Conservation (phyloP, 139 green algal species). For the Picochlorum sp. region DNA sequence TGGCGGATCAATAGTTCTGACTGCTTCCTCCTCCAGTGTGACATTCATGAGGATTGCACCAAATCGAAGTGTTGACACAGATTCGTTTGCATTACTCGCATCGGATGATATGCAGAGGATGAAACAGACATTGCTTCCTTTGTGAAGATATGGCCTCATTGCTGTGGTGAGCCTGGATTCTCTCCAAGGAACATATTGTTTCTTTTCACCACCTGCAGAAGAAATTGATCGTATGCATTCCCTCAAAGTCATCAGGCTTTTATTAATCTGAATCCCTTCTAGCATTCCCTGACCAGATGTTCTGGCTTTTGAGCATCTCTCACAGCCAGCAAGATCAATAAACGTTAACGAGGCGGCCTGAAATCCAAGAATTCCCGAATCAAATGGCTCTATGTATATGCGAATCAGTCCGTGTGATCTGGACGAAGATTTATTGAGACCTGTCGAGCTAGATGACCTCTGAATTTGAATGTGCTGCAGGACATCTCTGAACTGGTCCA, state of each 20-base stretch:
- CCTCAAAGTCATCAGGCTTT: constrained; percentile 55
- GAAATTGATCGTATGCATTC: constrained; percentile 58
- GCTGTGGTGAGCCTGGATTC: constrained; percentile 56
- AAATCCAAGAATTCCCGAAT: constrained; percentile 29
- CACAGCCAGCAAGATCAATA: constrained; percentile 68
- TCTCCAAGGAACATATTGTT: constrained; percentile 37
- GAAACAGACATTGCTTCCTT: constrained; percentile 54
- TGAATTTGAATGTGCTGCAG: constrained; percentile 21
- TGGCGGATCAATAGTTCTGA: not conserved
- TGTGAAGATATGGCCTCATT: constrained; percentile 72
- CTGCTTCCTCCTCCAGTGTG: too few species aligned
- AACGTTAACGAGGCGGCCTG: constrained; percentile 45
- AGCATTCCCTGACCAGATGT: constrained; percentile 40
- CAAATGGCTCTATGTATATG: constrained; percentile 54
- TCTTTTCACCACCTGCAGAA: not conserved
- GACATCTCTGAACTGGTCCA: not conserved
- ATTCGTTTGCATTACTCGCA: constrained; percentile 55
- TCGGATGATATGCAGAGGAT: constrained; percentile 73
- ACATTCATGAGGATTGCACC: constrained; percentile 13
- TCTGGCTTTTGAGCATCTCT: constrained; percentile 54
- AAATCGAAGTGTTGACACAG: constrained; percentile 63
- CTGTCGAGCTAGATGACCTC: constrained; percentile 19
- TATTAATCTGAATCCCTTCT: constrained; percentile 77
- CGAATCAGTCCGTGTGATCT: constrained; percentile 65
- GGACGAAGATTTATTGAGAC: constrained; percentile 41